Evolutionary conservation across 768 basidiomycete genomes (phyloP).

Genomic region (Royoungia palumana): DNA sequence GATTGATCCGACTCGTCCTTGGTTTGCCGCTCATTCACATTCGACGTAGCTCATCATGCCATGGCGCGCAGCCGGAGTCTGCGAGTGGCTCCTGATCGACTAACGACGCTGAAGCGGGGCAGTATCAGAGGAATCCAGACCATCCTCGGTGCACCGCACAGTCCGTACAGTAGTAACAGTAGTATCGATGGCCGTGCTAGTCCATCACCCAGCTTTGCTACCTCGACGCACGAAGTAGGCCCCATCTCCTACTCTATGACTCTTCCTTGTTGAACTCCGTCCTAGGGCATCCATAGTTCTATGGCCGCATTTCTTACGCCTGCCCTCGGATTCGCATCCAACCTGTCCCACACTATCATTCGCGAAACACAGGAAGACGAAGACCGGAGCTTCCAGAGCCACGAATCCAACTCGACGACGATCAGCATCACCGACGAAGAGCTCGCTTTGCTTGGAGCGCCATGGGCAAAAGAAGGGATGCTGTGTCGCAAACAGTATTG

Average conservation of each 20-base stretch:
- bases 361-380: constrained; percentile 91
- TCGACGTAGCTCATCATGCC: constrained; percentile 42
- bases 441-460: constrained; percentile 89
- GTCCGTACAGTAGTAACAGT: constrained; percentile 82
- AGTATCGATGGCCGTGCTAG: constrained; percentile 87
- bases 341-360: constrained; percentile 94
- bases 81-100: constrained; percentile 66
- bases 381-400: constrained; percentile 63
- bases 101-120: constrained; percentile 80
- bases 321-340: constrained; percentile 94
- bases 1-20: constrained; percentile 39
- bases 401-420: constrained; percentile 61
- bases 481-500: constrained; percentile 93
- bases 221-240: constrained; percentile 76
- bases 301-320: constrained; percentile 73
- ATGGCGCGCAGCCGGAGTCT: constrained; percentile 67
- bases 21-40: constrained; percentile 50
- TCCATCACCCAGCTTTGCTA: constrained; percentile 91
- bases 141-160: constrained; percentile 66
- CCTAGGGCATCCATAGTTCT: constrained; percentile 57
- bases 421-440: constrained; percentile 94
- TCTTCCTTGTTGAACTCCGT: constrained; percentile 10
- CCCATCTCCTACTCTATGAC: no score
- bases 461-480: constrained; percentile 99
- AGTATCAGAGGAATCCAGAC: constrained; percentile 88